Percentiles rank a stretch among this genome's conserved stretches.
Conservation (phyloP, 495 filamentous ascomycete species). For the Achaetomiella virescens region DNA sequence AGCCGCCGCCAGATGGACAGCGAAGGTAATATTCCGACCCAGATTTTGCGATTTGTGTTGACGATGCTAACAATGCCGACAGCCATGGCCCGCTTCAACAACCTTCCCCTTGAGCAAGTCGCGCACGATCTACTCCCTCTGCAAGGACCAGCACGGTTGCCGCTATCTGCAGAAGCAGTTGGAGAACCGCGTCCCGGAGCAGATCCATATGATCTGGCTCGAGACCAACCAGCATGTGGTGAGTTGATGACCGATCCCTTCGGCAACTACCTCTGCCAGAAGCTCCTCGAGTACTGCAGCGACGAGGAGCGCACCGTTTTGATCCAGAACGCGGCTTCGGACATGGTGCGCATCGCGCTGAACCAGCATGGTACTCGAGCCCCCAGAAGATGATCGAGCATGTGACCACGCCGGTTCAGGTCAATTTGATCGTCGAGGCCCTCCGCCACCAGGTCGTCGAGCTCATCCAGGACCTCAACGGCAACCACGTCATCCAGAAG, state of each 20-base stretch:
- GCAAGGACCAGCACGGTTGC: conserved; percentile 97
- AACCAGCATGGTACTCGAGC: conserved; percentile 96
- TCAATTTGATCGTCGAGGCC: conserved; percentile 73
- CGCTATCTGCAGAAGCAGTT: conserved; percentile 93
- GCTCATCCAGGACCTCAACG: conserved; percentile 93
- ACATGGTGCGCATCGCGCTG: conserved; percentile 84
- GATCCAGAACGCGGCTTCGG: conserved; percentile 76
- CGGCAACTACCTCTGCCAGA: conserved; percentile 97
- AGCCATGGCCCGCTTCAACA: conserved; percentile 66
- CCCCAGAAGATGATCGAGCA: conserved; percentile 98
- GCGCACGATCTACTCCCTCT: conserved; percentile 78
- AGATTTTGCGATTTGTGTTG: background rate
- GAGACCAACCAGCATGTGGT: conserved; percentile 84
- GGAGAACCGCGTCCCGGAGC: conserved; percentile 77
- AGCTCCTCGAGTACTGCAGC: conserved; percentile 85
- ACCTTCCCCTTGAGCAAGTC: conserved; percentile 70
- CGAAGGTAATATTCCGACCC: conserved; percentile 44
- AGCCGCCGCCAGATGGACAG: conserved; percentile 59
- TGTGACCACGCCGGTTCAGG: conserved; percentile 71
- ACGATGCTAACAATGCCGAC: background rate
- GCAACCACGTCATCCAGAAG: conserved; percentile 98
- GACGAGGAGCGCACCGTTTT: conserved; percentile 90
- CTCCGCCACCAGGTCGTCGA: conserved; percentile 75
- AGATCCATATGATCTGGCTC: conserved; percentile 85
- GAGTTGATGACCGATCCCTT: conserved; percentile 99